phyloP scores from a whole-genome alignment of 768 basidiomycete species.

The Cyclocybe cylindracea region DNA sequence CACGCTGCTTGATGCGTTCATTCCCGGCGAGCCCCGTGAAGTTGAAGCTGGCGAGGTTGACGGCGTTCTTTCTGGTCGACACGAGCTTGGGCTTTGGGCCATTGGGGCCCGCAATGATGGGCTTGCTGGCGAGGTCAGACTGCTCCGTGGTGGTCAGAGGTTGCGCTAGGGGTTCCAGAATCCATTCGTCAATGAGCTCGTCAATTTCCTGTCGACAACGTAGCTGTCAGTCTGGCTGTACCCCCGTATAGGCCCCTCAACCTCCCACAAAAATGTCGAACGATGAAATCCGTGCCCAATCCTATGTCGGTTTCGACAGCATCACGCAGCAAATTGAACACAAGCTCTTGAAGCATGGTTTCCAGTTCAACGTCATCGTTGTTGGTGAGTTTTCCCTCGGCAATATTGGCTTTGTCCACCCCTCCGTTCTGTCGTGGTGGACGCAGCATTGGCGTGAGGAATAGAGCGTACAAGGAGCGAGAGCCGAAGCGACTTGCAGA shows the following conservation, averaged over 20 bases:
- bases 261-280: slow-evolving; percentile 17
- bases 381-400: slow-evolving; percentile 64
- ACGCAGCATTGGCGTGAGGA: too few species aligned
- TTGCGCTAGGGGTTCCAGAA: slow-evolving; percentile 77
- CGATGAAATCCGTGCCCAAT: slow-evolving; percentile 85
- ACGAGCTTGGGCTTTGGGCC: slow-evolving; percentile 82
- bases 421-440: too few species aligned
- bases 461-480: too few species aligned
- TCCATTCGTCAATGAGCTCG: slow-evolving; percentile 95
- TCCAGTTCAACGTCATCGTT: slow-evolving; percentile 99
- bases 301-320: slow-evolving; percentile 97
- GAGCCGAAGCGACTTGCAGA: too few species aligned
- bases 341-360: slow-evolving; percentile 98
- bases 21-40: slow-evolving; percentile 90
- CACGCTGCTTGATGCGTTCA: slow-evolving; percentile 83
- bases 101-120: slow-evolving; percentile 76
- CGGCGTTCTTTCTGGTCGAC: slow-evolving; percentile 68
- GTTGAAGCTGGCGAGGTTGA: slow-evolving; percentile 90
- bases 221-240: background rate
- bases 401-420: slow-evolving; percentile 1
- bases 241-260: background rate
- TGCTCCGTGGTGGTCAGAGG: slow-evolving; percentile 61
- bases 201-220: slow-evolving; percentile 72
- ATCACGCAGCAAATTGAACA: slow-evolving; percentile 98
- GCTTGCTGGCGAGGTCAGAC: slow-evolving; percentile 71